phyloP scores from a whole-genome alignment of 352 stramenopile genomes.

The Globisporangium orthogonon region DNA sequence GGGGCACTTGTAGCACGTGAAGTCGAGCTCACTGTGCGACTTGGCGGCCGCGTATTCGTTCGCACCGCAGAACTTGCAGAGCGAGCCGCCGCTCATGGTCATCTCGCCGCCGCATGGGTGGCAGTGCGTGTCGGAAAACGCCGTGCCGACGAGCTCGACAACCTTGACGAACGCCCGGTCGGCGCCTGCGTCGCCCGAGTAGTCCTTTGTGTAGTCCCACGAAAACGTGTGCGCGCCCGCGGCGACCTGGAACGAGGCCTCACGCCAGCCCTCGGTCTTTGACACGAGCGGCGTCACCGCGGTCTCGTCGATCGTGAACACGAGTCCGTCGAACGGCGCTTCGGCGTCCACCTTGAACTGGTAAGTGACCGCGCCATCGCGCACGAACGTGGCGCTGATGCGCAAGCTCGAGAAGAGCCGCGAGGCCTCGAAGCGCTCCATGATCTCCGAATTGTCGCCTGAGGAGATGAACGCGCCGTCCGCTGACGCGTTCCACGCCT shows the following conservation, averaged over 20 bases:
- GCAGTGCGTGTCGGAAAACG: conserved; percentile 63
- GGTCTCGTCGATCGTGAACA: conserved; percentile 70
- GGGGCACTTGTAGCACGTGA: conserved; percentile 67
- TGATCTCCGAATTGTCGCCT: conserved; percentile 64
- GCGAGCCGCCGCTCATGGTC: conserved; percentile 63
- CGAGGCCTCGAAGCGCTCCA: conserved; percentile 51
- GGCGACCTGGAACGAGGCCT: conserved; percentile 44
- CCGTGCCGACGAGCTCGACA: conserved; percentile 79
- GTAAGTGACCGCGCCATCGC: conserved; percentile 66
- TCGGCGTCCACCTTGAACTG: conserved; percentile 74
- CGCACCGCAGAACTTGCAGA: conserved; percentile 73
- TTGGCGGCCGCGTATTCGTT: conserved; percentile 72
- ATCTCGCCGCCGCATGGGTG: conserved; percentile 72
- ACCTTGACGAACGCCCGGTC: conserved; percentile 73
- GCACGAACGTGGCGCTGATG: conserved; percentile 71
- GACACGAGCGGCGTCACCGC: conserved; percentile 46
- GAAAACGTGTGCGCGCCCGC: conserved; percentile 61
- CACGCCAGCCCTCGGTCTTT: conserved; percentile 62
- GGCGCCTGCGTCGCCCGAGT: conserved; percentile 53
- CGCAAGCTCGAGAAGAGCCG: conserved; percentile 72
- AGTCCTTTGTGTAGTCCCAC: conserved; percentile 84
- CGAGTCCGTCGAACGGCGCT: conserved; percentile 62
- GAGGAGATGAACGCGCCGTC: conserved; percentile 61
- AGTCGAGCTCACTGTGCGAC: conserved; percentile 71
- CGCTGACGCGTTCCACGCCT: conserved; percentile 49